Evolutionary conservation across 2,329 filamentous ascomycete genomes (phyloP).

Genomic region (Incumbomyces lentus): DNA sequence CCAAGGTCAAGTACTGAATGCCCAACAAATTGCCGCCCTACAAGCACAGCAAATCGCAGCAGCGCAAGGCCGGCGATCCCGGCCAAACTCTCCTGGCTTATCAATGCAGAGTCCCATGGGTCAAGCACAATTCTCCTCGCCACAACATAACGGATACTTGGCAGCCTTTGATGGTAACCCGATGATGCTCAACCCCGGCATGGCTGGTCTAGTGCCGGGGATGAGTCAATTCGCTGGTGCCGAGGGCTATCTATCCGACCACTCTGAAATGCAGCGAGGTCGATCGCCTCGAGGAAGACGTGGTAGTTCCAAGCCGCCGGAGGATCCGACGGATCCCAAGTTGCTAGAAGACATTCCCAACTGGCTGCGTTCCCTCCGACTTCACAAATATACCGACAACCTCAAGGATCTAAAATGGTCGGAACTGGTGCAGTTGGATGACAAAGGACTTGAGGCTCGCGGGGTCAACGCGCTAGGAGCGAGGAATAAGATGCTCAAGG

Average conservation of each 20-base stretch:
- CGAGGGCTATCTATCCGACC: conserved; percentile 86
- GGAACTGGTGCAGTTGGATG: conserved; percentile 81
- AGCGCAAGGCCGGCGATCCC: conserved; percentile 62
- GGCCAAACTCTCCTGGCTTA: conserved; percentile 80
- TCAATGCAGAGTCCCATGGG: conserved; percentile 51
- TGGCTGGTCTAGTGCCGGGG: conserved; percentile 52
- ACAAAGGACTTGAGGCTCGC: conserved; percentile 81
- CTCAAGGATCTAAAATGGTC: conserved; percentile 96
- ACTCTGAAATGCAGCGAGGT: conserved; percentile 81
- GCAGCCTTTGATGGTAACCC: conserved; percentile 69
- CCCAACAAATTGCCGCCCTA: conserved; percentile 73
- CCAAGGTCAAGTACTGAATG: conserved; percentile 73
- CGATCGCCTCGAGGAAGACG: conserved; percentile 84
- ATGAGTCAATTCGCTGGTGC: conserved; percentile 60
- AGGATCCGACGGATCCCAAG: conserved; percentile 86
- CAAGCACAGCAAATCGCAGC: conserved; percentile 55
- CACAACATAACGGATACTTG: conserved; percentile 89
- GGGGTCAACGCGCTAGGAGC: conserved; percentile 93
- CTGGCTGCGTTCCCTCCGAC: conserved; percentile 85
- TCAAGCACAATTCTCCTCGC: conserved; percentile 61
- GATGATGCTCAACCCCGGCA: conserved; percentile 59
- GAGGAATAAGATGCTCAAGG: conserved; percentile 95
- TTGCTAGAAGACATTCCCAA: conserved; percentile 90
- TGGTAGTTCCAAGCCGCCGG: conserved; percentile 92
- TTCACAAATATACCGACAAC: conserved; percentile 99